Evolutionary conservation across 495 filamentous ascomycete species (phyloP), one percentile per base, ranked within the genome.

Genomic region (Aspergillus ostianus): DNA sequence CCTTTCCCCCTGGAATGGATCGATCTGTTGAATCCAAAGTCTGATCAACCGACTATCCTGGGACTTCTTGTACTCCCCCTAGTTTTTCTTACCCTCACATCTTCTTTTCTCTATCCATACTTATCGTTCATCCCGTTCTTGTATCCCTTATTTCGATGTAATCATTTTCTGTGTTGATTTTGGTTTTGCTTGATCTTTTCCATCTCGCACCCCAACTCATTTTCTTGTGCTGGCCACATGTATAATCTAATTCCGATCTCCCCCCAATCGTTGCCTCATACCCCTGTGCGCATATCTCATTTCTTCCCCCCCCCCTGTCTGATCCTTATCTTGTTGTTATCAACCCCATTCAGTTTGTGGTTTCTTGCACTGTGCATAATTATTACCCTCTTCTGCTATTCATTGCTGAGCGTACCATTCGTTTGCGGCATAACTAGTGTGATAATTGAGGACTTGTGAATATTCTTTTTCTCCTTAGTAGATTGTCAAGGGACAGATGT

Each of bases 181-280:
- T 59, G 44, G 54, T 58, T 63, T 53, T 60, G 41, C 53, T 56
- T 65, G 46, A 13, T 51, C 57, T 27, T 29, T 18, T 36, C 47
- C 56, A 15, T 27, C 19, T 27, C 26, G 32, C 23, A 21, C 46
- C 46, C 18, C 52, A 17, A 20, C 47, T 51, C 53, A 47, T 47
- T 48, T 48, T 64, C 20, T 48, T 65, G 65, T 70, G 68, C 68
- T 70, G 68, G 68, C 44, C 68, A 70, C 65, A 64, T 68, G 65
- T 68, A 61, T 65, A 68, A 57, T 66, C 67, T 70, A 70, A 67
- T 72, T 64, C 57, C 67, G 62, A 65, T 61, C 9, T 60, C 51
- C 60, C 60, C 62, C 61, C 65, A 65, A 67, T 70, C 68, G 58
- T 66, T 71, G 67, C 56, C 57, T 70, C 67, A 64, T 67, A 67